A percentile compares a stretch with the other conserved stretches of the same genome.
phyloP scores from a whole-genome alignment of 768 basidiomycete genomes.

The Lentinus brumalis region DNA sequence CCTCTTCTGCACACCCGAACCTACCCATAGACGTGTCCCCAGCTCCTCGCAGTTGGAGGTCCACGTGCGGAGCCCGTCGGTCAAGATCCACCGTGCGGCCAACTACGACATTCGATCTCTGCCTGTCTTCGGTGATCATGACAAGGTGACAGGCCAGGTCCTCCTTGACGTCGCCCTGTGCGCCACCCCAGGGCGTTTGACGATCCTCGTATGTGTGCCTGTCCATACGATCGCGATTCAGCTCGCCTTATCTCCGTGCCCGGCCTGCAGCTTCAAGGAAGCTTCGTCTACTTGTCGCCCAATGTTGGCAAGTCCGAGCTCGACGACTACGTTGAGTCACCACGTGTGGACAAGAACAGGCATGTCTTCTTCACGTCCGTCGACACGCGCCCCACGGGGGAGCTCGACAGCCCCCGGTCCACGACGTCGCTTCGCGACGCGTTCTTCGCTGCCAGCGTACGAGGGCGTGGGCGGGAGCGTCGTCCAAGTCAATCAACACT shows the following conservation, averaged over 20 bases:
- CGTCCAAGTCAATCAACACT: slow-evolving; percentile 23
- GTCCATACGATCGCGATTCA: slow-evolving; percentile 2
- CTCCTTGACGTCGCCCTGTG: slow-evolving; percentile 53
- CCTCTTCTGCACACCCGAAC: not conserved
- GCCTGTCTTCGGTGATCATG: slow-evolving; percentile 63
- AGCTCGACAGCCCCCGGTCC: slow-evolving; percentile 25
- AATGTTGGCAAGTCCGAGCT: slow-evolving; percentile 14
- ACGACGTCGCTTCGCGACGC: slow-evolving; percentile 29
- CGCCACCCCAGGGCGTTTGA: slow-evolving; percentile 54
- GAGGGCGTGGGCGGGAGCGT: slow-evolving; percentile 17
- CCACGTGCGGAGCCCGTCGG: slow-evolving; percentile 61
- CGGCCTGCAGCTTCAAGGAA: slow-evolving; percentile 57
- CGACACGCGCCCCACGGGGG: slow-evolving; percentile 23
- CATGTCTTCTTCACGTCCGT: slow-evolving; percentile 32
- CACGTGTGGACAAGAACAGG: slow-evolving; percentile 22
- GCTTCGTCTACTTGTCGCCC: slow-evolving; percentile 48
- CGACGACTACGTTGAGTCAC: slow-evolving; percentile 19
- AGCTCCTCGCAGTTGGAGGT: slow-evolving; percentile 51
- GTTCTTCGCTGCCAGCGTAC: slow-evolving; percentile 26
- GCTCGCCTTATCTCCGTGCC: not conserved
- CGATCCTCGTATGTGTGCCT: slow-evolving; percentile 50
- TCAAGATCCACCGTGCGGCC: slow-evolving; percentile 44
- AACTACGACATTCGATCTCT: slow-evolving; percentile 30
- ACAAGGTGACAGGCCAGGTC: slow-evolving; percentile 61
- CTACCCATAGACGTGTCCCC: slow-evolving; percentile 1